Evolutionary conservation across 2,329 filamentous ascomycete genomes (phyloP).

Genomic region (Claviceps sp.): DNA sequence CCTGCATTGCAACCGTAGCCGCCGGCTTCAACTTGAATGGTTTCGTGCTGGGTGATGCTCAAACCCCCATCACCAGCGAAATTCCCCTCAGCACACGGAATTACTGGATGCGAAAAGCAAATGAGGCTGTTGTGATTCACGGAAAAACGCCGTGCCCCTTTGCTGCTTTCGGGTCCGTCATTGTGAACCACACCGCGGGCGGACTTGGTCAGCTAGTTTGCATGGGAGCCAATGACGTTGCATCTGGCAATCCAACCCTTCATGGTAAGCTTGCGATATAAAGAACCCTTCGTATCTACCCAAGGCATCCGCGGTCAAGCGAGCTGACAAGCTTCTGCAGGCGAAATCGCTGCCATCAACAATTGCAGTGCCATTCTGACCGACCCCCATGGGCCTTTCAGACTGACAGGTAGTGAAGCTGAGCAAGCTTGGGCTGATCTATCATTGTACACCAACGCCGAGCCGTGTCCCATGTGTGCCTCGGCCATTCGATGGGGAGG

Average conservation of each 20-base stretch:
- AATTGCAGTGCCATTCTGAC: constrained; percentile 38
- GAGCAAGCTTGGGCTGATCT: constrained; percentile 31
- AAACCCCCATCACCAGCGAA: constrained; percentile 1
- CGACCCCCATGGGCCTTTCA: constrained; percentile 29
- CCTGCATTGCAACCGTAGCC: not conserved
- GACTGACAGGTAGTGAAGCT: constrained; percentile 25
- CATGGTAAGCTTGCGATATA: constrained; percentile 24
- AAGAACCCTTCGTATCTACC: not conserved
- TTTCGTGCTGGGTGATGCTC: not conserved
- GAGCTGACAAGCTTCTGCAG: constrained; percentile 8
- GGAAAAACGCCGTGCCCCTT: constrained; percentile 32
- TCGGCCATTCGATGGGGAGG: constrained; percentile 42
- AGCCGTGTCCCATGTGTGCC: constrained; percentile 45
- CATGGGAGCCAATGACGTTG: constrained; percentile 33
- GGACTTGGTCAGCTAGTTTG: constrained; percentile 33
- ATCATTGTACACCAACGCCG: constrained; percentile 43
- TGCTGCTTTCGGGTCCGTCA: constrained; percentile 36
- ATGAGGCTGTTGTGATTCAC: constrained; percentile 25
- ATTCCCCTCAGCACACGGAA: constrained; percentile 26
- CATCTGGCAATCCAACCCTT: constrained; percentile 36
- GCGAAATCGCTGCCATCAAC: constrained; percentile 40
- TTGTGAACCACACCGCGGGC: constrained; percentile 39
- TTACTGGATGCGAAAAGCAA: constrained; percentile 40
- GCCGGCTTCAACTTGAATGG: not conserved
- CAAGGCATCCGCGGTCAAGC: not conserved